Percentiles rank a stretch among this genome's conserved stretches.
Evolutionary conservation across 2,329 filamentous ascomycete species (phyloP).

Genomic region (Fusarium illudens): DNA sequence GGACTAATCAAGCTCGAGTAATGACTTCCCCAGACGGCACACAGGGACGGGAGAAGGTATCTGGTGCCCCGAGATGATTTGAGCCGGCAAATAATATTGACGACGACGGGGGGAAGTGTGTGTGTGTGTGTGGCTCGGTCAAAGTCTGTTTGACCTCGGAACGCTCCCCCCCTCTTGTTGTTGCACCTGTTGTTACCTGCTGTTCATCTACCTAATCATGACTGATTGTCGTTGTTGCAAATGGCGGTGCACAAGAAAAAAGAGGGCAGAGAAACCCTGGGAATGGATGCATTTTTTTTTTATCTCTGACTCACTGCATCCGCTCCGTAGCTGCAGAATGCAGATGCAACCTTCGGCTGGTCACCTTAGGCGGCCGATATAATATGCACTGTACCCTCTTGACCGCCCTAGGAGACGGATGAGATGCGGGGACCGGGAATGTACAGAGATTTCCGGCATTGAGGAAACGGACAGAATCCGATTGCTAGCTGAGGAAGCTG

Average conservation of each 20-base stretch:
- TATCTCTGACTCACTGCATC: conserved; percentile 21
- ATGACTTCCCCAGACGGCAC: conserved; percentile 32
- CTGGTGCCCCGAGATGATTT: neutral
- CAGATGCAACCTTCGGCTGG: conserved; percentile 17
- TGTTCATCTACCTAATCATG: conserved; percentile 9
- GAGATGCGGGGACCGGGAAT: conserved; percentile 31
- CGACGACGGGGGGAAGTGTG: neutral
- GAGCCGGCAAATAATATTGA: conserved; percentile 8
- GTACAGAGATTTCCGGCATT: conserved; percentile 19
- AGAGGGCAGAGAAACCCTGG: conserved; percentile 10
- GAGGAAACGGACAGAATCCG: neutral
- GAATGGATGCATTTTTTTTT: conserved; percentile 1
- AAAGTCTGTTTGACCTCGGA: neutral
- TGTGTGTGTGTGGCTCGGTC: conserved; percentile 3
- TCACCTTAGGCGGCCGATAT: conserved; percentile 18
- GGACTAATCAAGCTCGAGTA: conserved; percentile 12
- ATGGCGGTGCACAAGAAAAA: conserved; percentile 12
- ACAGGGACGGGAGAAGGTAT: neutral
- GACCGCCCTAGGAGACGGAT: conserved; percentile 27
- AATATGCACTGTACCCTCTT: conserved; percentile 1
- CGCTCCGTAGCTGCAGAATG: neutral
- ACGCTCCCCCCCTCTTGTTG: neutral
- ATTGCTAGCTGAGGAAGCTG: conserved; percentile 8
- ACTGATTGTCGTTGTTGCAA: conserved; percentile 10
- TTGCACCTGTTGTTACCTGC: neutral